Conservation (phyloP, 1,284 basidiomycete species). For the Naganishia albida region DNA sequence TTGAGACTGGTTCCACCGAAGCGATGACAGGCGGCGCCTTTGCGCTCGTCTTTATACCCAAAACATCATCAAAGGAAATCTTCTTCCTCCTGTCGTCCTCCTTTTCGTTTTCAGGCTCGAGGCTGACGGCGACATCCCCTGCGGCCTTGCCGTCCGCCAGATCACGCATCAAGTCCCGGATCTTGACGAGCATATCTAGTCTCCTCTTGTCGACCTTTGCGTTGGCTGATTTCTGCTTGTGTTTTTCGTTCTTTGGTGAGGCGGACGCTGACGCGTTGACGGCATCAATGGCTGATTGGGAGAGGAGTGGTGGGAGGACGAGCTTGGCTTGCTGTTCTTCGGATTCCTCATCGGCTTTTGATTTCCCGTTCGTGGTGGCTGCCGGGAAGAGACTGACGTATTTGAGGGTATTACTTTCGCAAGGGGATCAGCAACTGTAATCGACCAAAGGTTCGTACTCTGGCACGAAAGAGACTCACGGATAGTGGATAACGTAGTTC, state of each 20-base stretch:
- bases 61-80: constrained; percentile 24
- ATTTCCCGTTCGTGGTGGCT: constrained; percentile 28
- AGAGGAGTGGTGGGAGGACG: constrained; percentile 57
- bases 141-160: constrained; percentile 28
- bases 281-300: constrained; percentile 41
- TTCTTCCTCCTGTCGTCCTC: constrained; percentile 38
- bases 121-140: constrained; percentile 39
- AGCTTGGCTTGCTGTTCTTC: constrained; percentile 38
- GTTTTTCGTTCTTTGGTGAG: constrained; percentile 50
- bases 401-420: constrained; percentile 74
- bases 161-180: constrained; percentile 65
- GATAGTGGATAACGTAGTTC: constrained; percentile 69
- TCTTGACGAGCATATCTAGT: constrained; percentile 65
- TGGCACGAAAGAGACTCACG: constrained; percentile 56
- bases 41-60: constrained; percentile 10
- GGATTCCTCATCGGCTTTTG: constrained; percentile 32
- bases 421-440: constrained; percentile 14
- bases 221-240: constrained; percentile 20
- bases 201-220: constrained; percentile 43
- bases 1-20: constrained; percentile 5
- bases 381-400: constrained; percentile 84
- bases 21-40: constrained; percentile 24
- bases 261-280: constrained; percentile 47
- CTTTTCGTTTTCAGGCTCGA: constrained; percentile 34
- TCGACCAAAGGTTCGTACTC: too few species aligned